Base-by-base conservation (phyloP, 805 yeast genomes). In the Candida qinlingensis region DNA sequence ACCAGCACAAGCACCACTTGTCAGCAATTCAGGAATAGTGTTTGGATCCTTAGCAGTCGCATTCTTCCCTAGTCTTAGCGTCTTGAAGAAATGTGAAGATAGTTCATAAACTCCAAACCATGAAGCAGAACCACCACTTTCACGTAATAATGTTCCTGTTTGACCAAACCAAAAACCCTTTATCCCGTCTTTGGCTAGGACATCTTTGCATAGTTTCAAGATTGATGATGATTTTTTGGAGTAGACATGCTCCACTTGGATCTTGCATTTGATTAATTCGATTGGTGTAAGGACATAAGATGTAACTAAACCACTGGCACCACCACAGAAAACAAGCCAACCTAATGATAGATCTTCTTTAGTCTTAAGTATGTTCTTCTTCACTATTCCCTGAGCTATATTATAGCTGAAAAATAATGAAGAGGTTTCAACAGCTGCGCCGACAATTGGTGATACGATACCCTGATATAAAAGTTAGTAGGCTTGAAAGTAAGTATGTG, bases 91-190 rank as follows among this genome's bases (percentile, higher is more conserved):
- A 1, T 58, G 57, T 25, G 70, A 63, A 7, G 76, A 68, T 41
- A 74, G 67, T 62, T 90, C 96, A 64, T 90, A 90, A 13, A 94
- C 79, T 0, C 96, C 92, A 69, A 91, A 91, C 97, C 97, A 91
- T 2, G 92, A 83, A 4, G 96, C 87, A 2, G 96, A 87, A 7
- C 97, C 97, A 30, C 90, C 84, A 37, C 87, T 76, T 63, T 91
- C 98, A 58, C 97, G 76, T 2, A 87, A 54, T 42, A 88, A 67
- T 0, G 98, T 91, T 25, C 94, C 83, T 0, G 81, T 70, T 55
- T 90, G 90, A 2, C 98, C 98, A 53, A 79, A 79, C 96, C 96
- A 91, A 51, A 91, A 72, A 0, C 96, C 97, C 8, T 56, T 39
- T 0, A 87, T 6, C 0, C 97, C 97, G 12, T 74, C 71, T 4